phyloP scores from a whole-genome alignment of 257 asterid genomes.

The Perilla frutescens region DNA sequence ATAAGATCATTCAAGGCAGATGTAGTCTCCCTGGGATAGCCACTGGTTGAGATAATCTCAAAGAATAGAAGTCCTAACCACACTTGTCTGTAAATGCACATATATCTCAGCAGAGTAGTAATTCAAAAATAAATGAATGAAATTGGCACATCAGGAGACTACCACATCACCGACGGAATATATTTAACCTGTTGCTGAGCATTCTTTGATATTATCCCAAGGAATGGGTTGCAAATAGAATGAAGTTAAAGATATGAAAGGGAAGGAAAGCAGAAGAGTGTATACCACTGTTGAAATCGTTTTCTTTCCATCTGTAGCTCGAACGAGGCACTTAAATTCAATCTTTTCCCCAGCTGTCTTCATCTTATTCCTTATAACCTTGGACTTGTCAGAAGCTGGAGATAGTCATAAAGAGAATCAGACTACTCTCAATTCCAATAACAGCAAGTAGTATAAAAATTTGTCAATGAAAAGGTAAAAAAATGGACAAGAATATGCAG shows the following conservation, averaged over 20 bases:
- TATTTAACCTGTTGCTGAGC: background rate
- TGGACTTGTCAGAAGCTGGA: conserved; percentile 83
- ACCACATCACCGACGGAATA: background rate
- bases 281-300: conserved; percentile 72
- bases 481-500: background rate
- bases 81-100: background rate
- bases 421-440: conserved; percentile 12
- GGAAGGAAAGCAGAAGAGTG: conserved; percentile 4
- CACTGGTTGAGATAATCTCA: background rate
- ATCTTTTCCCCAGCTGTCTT: conserved; percentile 67
- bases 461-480: background rate
- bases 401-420: conserved; percentile 18
- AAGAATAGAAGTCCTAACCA: background rate
- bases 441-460: conserved; percentile 10
- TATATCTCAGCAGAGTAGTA: background rate
- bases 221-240: conserved; percentile 28
- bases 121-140: background rate
- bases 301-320: conserved; percentile 90
- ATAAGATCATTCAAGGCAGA: conserved; percentile 9
- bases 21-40: conserved; percentile 2
- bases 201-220: conserved; percentile 15
- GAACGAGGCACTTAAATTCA: conserved; percentile 75
- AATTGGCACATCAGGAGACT: conserved; percentile 14
- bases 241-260: background rate
- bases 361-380: conserved; percentile 70